phyloP scores from a whole-genome alignment of 768 basidiomycete genomes.

The Crucibulum laeve region DNA sequence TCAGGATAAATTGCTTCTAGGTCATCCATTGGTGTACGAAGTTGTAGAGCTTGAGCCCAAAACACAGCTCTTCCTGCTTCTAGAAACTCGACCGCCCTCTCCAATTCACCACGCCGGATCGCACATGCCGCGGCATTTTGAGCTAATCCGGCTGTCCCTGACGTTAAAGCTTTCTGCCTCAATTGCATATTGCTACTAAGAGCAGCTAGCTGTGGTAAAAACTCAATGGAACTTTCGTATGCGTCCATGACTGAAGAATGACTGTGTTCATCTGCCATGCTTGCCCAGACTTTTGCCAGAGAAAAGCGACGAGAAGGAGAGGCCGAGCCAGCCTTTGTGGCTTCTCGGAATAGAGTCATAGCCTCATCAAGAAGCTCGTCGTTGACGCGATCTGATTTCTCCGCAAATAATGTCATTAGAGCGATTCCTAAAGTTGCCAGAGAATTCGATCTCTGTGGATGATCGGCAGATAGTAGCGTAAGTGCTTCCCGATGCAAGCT shows the following conservation, averaged over 20 bases:
- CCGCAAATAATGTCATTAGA: background rate
- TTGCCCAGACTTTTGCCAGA: too few species aligned
- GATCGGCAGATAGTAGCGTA: background rate
- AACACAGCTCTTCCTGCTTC: background rate
- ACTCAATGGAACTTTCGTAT: background rate
- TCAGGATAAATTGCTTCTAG: background rate
- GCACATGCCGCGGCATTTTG: constrained; percentile 4
- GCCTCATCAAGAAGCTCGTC: background rate
- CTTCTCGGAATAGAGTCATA: background rate
- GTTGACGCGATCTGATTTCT: background rate
- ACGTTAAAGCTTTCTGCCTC: background rate
- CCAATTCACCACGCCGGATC: background rate
- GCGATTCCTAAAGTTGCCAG: background rate
- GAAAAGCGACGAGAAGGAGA: too few species aligned
- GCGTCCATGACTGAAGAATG: background rate
- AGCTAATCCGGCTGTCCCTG: background rate
- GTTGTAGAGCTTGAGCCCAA: background rate
- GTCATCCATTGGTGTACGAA: background rate
- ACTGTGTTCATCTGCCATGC: background rate
- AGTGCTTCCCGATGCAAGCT: background rate
- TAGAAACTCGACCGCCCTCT: background rate
- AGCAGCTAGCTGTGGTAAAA: background rate
- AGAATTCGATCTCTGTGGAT: background rate
- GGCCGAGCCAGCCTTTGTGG: too few species aligned
- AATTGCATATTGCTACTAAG: background rate